Evolutionary conservation across 805 yeast species (phyloP), one percentile per base, ranked within the genome.

Genomic region (Starmerella floricola): DNA sequence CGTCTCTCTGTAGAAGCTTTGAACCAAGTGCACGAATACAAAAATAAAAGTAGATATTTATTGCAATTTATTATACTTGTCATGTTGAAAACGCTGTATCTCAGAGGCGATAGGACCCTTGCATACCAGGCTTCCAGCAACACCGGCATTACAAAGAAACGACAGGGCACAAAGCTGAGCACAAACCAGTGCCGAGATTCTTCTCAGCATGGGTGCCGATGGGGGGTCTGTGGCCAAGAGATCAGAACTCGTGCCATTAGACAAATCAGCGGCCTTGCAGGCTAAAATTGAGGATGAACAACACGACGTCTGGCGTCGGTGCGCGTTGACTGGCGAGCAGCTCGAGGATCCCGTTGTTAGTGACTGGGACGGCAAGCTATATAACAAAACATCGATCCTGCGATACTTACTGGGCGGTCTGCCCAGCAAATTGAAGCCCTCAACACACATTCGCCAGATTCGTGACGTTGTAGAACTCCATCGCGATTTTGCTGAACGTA

Each of bases 151-250:
- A 24, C 27, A 24, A 24, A 16, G 28, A 6, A 5, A 15, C 13
- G 6, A 10, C n/a, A n/a, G n/a, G n/a, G 37, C 6, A 10, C 18
- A 11, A 8, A 10, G 18, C 26, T 12, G 26, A 13, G 5, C 15
- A 12, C 8, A 12, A 4, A n/a, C n/a, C n/a, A n/a, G n/a, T n/a
- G n/a, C n/a, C n/a, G n/a, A n/a, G n/a, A n/a, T n/a, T n/a, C n/a
- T n/a, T n/a, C n/a, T n/a, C n/a, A n/a, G 8, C 10, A 55, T 54
- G 59, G 58, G 58, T 1, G 56, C 49, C 46, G 88, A 80, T 55
- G 88, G 88, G n/a, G 85, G 87, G 2, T 68, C 82, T 1, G 71
- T 79, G 16, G 76, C 78, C 13, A 71, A 70, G 39, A 63, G 82
- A 24, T 66, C 67, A 45, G 81, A 77, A 46, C 65, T 73, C 11